A percentile compares a stretch with the other conserved stretches of the same genome.
These are phyloP conservation scores for Solanum pinnatisectum DNA, from an alignment of 257 asterid genomes.

Conservation along the genomic window DNA sequence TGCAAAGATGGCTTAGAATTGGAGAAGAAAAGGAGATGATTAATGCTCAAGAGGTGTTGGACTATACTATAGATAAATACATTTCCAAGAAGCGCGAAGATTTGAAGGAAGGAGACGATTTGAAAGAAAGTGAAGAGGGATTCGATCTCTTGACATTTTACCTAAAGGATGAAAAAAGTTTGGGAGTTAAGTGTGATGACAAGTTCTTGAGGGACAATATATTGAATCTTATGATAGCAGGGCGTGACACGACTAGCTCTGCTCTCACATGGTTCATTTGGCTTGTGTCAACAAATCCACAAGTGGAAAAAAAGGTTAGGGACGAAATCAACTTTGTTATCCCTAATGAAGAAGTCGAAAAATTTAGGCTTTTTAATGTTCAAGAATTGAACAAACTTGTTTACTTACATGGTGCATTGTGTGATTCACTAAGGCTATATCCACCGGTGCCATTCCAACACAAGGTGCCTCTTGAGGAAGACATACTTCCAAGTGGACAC, in stretches of 20 bases:
- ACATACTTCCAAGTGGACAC: constrained; percentile 51
- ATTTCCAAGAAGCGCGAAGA: constrained; percentile 14
- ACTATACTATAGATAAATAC: constrained; percentile 17
- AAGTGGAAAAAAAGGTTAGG: constrained; percentile 19
- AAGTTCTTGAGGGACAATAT: constrained; percentile 47
- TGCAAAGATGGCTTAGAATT: constrained; percentile 29
- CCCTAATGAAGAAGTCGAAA: neutral
- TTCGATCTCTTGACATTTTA: constrained; percentile 34
- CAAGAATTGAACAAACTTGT: constrained; percentile 27
- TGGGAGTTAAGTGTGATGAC: constrained; percentile 8
- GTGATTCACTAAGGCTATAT: constrained; percentile 45
- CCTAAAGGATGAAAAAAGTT: constrained; percentile 7
- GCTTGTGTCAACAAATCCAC: constrained; percentile 43
- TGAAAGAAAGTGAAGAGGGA: neutral
- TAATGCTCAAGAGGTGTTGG: constrained; percentile 20
- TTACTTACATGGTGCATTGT: constrained; percentile 43
- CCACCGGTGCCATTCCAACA: constrained; percentile 66
- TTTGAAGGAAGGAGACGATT: neutral
- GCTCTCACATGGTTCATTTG: constrained; percentile 56
- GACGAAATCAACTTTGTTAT: constrained; percentile 24
- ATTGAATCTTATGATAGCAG: constrained; percentile 49
- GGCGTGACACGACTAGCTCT: constrained; percentile 51
- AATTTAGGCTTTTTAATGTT: constrained; percentile 8
- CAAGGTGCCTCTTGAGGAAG: constrained; percentile 34
- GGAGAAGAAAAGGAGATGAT: constrained; percentile 32